Evolutionary conservation across 2,329 filamentous ascomycete species (phyloP).

Genomic region (Epichloe sylvatica): DNA sequence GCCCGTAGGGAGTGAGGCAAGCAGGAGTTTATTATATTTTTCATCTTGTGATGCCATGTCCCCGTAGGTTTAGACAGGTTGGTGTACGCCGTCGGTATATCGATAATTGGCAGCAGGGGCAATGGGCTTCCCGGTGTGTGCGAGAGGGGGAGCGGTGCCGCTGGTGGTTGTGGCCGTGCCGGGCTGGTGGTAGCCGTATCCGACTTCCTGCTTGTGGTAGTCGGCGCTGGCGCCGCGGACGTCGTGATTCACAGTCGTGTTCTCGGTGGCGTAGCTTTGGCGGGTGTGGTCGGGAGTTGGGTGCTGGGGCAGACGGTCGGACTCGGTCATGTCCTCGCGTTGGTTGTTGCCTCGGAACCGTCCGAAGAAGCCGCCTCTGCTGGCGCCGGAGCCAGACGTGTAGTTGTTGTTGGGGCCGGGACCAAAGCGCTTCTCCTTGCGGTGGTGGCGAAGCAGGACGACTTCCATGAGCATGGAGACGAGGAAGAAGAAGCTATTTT

Average conservation of each 20-base stretch:
- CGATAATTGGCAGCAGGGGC: constrained; percentile 15
- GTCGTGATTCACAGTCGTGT: constrained; percentile 19
- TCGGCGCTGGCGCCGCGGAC: constrained; percentile 14
- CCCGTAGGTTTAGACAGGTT: constrained; percentile 11
- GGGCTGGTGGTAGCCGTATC: constrained; percentile 10
- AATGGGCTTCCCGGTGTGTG: constrained; percentile 1
- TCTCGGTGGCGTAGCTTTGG: constrained; percentile 28
- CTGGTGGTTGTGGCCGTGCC: neutral
- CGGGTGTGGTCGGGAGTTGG: constrained; percentile 25
- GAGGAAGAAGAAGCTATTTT: constrained; percentile 56
- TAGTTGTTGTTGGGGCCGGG: constrained; percentile 38
- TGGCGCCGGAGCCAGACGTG: constrained; percentile 34
- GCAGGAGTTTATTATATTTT: too few relatives aligned
- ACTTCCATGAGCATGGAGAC: constrained; percentile 57
- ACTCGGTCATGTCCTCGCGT: constrained; percentile 10
- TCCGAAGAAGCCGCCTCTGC: constrained; percentile 18
- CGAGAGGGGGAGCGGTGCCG: neutral
- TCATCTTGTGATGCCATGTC: too few relatives aligned
- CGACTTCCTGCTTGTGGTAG: constrained; percentile 16
- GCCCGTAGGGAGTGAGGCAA: too few relatives aligned
- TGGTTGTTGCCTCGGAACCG: constrained; percentile 20
- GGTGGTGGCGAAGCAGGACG: constrained; percentile 54
- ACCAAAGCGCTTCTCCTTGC: constrained; percentile 59
- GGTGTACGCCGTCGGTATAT: constrained; percentile 26
- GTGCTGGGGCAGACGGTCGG: constrained; percentile 25